Evolutionary conservation across 2,329 filamentous ascomycete genomes (phyloP), one percentile per base, ranked within the genome.

Genomic region (Fusarium globosum): DNA sequence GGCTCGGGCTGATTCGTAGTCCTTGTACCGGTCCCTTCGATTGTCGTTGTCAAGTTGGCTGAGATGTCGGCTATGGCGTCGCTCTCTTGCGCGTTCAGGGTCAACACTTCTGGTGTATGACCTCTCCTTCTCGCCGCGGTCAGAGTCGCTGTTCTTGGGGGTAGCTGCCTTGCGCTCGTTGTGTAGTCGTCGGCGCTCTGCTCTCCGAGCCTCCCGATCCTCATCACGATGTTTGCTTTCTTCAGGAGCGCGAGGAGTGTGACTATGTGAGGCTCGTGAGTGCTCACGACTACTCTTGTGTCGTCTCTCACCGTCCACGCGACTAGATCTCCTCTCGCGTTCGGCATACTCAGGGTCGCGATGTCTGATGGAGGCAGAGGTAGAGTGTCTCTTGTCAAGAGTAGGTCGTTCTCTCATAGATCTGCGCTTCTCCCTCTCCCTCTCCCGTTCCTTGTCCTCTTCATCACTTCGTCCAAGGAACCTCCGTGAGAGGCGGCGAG

Each of bases 371-470:
- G 65, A 68, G 14, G 65, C 41, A 62, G 65, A 68, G 1, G 64
- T 68, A 11, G 64, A 55, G n/a, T 68, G 65, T 53, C 65, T n/a
- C 48, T 68, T 68, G 38, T 68, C 64, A 11, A 68, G 65, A 2
- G 41, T 52, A 30, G 64, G 64, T 12, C 65, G 64, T 16, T 68
- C 65, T 53, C 42, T 68, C 21, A 53, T 36, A 30, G 64, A 51
- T 2, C 65, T 67, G 7, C 65, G 65, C 21, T 43, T 52, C 35
- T 68, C 65, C 13, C 65, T 49, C 46, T 49, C 28, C 4, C 28
- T 49, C 46, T 33, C 48, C 8, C 48, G 35, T 28, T 68, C 39
- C 14, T 62, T 67, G 6, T 62, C 58, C 5, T 68, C 65, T 5
- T 68, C 65, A 13, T 68, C 65, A 4, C 26, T 28, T 28, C 64